A percentile compares a stretch with the other conserved stretches of the same genome.
These are phyloP conservation scores for Roridomyces roridus DNA, from an alignment of 768 basidiomycete genomes.

Conservation along the genomic window DNA sequence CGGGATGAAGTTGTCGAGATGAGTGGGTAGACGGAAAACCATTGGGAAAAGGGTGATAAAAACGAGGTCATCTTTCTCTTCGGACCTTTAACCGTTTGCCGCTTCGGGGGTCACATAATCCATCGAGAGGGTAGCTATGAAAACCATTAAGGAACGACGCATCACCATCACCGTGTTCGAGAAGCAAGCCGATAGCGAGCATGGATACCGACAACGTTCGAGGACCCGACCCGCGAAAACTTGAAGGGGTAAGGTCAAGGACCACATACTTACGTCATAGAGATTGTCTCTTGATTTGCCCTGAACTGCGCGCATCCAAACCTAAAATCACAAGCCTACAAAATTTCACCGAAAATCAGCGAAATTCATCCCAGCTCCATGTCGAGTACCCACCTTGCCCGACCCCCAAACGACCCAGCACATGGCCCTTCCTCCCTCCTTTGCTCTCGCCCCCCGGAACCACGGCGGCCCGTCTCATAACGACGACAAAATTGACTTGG, in stretches of 20 bases:
- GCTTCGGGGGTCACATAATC: conserved; percentile 11
- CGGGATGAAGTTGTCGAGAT: conserved; percentile 64
- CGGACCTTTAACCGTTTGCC: conserved; percentile 47
- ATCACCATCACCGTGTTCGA: conserved; percentile 1
- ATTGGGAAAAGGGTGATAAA: conserved; percentile 42
- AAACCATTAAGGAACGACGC: conserved; percentile 7
- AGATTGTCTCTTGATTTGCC: conserved; percentile 8
- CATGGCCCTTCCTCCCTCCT: too few relatives aligned
- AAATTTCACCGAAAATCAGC: background rate
- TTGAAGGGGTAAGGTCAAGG: background rate
- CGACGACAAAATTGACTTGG: conserved; percentile 16
- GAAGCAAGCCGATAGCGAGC: conserved; percentile 10
- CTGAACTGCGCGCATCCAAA: conserved; percentile 12
- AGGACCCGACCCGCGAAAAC: background rate
- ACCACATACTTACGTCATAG: background rate
- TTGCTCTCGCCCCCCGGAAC: too few relatives aligned
- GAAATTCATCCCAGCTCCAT: background rate
- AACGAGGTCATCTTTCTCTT: conserved; percentile 30
- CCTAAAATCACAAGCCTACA: conserved; percentile 7
- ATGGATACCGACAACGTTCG: conserved; percentile 14
- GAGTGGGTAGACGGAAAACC: conserved; percentile 69
- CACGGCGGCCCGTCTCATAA: conserved; percentile 1
- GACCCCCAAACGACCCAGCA: too few relatives aligned
- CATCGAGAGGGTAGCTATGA: conserved; percentile 15
- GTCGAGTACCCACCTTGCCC: background rate